A percentile compares a stretch with the other conserved stretches of the same genome.
Evolutionary conservation across 2,329 filamentous ascomycete species (phyloP).

Genomic region (Xylariaceae sp.): DNA sequence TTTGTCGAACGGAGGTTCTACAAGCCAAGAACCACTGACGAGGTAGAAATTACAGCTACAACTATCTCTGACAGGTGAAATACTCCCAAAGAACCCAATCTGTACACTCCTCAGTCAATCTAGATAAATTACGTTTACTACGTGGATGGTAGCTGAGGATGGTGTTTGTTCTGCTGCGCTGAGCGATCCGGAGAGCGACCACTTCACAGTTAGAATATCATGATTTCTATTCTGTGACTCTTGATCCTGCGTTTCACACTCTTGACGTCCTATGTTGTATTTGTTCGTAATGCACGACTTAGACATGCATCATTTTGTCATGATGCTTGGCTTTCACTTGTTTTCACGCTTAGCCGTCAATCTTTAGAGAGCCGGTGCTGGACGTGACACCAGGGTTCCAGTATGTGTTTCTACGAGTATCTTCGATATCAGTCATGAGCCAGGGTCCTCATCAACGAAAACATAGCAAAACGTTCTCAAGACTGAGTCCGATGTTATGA

Average conservation of each 20-base stretch:
- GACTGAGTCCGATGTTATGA: not conserved
- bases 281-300: no score
- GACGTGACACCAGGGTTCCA: no score
- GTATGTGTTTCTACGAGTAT: no score
- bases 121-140: not conserved
- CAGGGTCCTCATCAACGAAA: no score
- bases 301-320: no score
- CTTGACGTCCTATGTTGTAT: not conserved
- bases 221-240: not conserved
- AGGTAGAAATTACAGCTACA: not conserved
- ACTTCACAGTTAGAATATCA: not conserved
- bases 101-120: not conserved
- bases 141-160: not conserved
- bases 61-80: not conserved
- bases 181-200: not conserved
- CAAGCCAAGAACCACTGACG: not conserved
- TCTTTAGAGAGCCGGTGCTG: no score
- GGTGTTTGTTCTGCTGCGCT: slow-evolving; percentile 1
- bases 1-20: not conserved
- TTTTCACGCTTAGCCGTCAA: no score
- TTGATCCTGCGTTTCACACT: not conserved
- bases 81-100: not conserved
- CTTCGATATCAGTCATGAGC: no score
- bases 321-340: no score
- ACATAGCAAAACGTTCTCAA: not conserved